Base-by-base conservation (phyloP, 257 asterid species). In the Fraxinus anomala region DNA sequence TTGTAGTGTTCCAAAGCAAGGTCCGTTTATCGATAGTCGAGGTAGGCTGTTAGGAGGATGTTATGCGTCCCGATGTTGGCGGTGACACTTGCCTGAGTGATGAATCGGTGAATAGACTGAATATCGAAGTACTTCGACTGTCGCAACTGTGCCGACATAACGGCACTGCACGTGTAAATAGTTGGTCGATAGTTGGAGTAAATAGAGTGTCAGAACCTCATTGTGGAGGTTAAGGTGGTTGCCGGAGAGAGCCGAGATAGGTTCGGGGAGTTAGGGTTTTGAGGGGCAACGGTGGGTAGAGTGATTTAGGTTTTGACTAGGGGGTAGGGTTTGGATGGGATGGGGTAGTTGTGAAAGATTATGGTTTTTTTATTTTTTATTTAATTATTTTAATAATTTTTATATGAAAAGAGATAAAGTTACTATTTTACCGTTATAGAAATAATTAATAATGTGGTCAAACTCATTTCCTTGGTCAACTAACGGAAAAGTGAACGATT, bases 251-350 rank as follows among this genome's bases (percentile, higher is more conserved):
- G 82, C 88, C 4, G 96, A 85, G 33, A 91, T 90, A 0, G 97
- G 92, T 68, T 94, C 98, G 98, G 97, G 49, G 94, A 89, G 74
- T 94, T 94, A 6, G 97, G 97, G 85, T 89, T 92, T 40, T 88
- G 88, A 71, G 82, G 85, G 19, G 79, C 78, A 5, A 88, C 77
- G 1, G 87, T 59, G 4, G 88, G 91, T 4, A 85, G 79, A 5
- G 86, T 33, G 6, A 33, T 33, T 33, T 33, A 3, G 36, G 36
- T 33, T 3, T 33, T 33, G 36, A 33, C 4, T 33, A 33, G 36
- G 36, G 5, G 6, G 36, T 33, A 33, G 36, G 36, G 36, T 33
- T 33, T 33, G 36, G 6, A 33, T 33, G 36, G 36, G 36, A 4
- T 33, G 36, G 36, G 36, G 36, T 33, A 33, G 36, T 33, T 33